Evolutionary conservation across 352 stramenopile species (phyloP).

Genomic region (Pythium dissotocum): DNA sequence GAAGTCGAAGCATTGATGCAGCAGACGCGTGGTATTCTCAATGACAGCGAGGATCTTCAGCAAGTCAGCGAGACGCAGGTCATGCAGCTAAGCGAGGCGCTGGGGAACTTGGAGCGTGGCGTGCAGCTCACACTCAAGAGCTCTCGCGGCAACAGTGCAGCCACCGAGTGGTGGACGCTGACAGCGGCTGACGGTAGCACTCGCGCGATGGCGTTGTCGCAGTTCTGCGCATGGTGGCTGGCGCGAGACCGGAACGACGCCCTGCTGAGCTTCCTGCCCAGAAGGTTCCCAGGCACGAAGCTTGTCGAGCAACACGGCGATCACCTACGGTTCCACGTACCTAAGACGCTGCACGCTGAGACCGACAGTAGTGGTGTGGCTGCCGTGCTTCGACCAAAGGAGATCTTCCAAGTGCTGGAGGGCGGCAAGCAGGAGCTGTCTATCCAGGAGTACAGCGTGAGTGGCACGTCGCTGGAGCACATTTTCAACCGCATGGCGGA

Average conservation of each 20-base stretch:
- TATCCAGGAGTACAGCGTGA: conserved; percentile 89
- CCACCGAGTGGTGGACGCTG: conserved; percentile 10
- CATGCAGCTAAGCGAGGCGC: conserved; percentile 4
- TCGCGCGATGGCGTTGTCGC: conserved; percentile 8
- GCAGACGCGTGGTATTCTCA: background rate
- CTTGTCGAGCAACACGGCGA: conserved; percentile 71
- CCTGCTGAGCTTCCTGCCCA: conserved; percentile 14
- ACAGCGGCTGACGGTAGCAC: background rate
- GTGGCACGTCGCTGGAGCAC: conserved; percentile 89
- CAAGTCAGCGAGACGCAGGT: conserved; percentile 11
- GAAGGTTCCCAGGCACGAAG: conserved; percentile 17
- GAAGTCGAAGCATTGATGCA: conserved; percentile 4
- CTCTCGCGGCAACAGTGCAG: background rate
- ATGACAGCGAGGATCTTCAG: background rate
- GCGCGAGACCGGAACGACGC: conserved; percentile 20
- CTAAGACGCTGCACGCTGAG: conserved; percentile 18
- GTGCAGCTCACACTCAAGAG: conserved; percentile 8
- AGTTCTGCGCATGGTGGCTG: conserved; percentile 26
- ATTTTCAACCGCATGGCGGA: conserved; percentile 93
- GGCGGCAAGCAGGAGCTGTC: conserved; percentile 49
- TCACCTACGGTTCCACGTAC: conserved; percentile 33
- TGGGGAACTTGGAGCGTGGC: conserved; percentile 6
- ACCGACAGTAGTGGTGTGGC: background rate
- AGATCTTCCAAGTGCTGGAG: conserved; percentile 83
- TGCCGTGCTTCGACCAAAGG: conserved; percentile 15